A percentile compares a stretch with the other conserved stretches of the same genome.
Evolutionary conservation across 257 asterid species (phyloP).

Genomic region (Prunella vulgaris): DNA sequence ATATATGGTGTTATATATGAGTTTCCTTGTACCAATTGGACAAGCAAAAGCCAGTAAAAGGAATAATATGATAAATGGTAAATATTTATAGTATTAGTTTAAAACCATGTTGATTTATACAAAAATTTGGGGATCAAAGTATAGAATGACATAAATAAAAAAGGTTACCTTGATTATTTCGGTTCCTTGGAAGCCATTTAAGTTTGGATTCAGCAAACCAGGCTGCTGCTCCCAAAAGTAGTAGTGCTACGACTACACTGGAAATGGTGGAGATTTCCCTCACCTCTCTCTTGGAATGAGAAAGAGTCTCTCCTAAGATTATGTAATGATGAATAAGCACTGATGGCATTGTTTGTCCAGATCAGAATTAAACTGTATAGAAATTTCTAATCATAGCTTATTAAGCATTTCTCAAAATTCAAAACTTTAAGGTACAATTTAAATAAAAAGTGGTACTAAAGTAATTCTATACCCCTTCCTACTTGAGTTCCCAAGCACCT

Average conservation of each 20-base stretch:
- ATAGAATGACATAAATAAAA: neutral
- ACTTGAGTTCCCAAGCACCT: too few relatives aligned
- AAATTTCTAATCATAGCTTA: too few relatives aligned
- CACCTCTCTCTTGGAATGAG: neutral
- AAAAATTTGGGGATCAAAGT: neutral
- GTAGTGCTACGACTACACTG: constrained; percentile 4
- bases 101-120: too few relatives aligned
- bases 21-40: neutral
- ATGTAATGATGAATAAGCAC: neutral
- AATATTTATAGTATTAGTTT: too few relatives aligned
- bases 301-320: constrained; percentile 9
- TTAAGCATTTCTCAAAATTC: too few relatives aligned
- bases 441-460: too few relatives aligned
- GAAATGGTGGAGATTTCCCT: neutral
- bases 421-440: too few relatives aligned
- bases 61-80: too few relatives aligned
- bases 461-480: too few relatives aligned
- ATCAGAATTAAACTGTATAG: too few relatives aligned
- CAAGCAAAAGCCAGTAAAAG: neutral
- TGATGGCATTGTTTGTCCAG: neutral
- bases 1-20: too few relatives aligned
- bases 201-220: neutral
- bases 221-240: neutral
- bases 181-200: neutral
- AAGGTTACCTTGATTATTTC: constrained; percentile 16